These are phyloP conservation scores for Mycosphaerella arachidis DNA, from an alignment of 2,329 filamentous ascomycete species.

Conservation along the genomic window DNA sequence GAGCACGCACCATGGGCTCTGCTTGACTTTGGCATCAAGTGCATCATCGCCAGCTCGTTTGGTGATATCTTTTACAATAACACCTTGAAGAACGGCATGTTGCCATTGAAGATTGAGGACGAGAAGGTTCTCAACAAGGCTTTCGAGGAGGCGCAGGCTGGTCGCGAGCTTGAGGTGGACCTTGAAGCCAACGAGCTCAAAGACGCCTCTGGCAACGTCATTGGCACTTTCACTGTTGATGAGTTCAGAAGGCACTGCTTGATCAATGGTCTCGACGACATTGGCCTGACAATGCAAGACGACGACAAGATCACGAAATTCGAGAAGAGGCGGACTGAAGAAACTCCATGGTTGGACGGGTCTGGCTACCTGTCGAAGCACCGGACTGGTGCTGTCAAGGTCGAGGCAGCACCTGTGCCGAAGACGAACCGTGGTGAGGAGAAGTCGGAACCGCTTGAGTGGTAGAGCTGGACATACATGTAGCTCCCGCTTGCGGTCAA, in stretches of 20 bases:
- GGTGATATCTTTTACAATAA: conserved; percentile 99
- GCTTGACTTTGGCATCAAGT: conserved; percentile 92
- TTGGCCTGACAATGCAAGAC: conserved; percentile 87
- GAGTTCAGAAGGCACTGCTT: conserved; percentile 93
- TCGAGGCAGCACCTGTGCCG: conserved; percentile 66
- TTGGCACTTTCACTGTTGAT: conserved; percentile 82
- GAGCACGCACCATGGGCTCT: conserved; percentile 98
- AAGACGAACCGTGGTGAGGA: conserved; percentile 85
- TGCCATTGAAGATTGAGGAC: conserved; percentile 74
- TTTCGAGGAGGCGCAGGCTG: conserved; percentile 70
- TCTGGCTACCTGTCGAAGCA: conserved; percentile 67
- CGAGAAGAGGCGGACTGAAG: conserved; percentile 68
- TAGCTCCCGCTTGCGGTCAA: not conserved
- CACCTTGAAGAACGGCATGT: conserved; percentile 99
- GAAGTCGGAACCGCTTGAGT: conserved; percentile 81
- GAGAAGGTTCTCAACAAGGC: conserved; percentile 63
- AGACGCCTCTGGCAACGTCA: conserved; percentile 65
- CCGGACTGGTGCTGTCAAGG: conserved; percentile 55
- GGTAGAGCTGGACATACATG: conserved; percentile 53
- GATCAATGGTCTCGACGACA: conserved; percentile 89
- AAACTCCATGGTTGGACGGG: conserved; percentile 90
- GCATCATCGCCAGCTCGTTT: conserved; percentile 81
- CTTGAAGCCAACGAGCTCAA: conserved; percentile 80
- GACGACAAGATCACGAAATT: conserved; percentile 83
- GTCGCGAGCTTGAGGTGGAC: conserved; percentile 83